phyloP scores from a whole-genome alignment of 352 stramenopile genomes.

The Pilasporangium apinafurcum region DNA sequence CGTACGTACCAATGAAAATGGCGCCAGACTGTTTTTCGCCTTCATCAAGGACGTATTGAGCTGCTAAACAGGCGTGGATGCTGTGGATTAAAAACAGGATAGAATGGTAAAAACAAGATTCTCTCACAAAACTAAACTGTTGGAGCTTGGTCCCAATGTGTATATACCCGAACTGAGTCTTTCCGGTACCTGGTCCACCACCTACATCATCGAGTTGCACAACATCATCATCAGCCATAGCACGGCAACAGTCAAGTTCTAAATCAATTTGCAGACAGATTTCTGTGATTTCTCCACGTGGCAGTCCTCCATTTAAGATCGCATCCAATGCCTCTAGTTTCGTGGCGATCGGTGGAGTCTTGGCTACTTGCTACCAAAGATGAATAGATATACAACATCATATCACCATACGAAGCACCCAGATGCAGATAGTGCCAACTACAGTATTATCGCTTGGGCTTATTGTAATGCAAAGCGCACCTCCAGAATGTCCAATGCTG shows the following conservation, averaged over 20 bases:
- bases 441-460: too few species aligned
- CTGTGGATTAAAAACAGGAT: conserved; percentile 10
- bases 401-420: too few species aligned
- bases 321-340: conserved; percentile 39
- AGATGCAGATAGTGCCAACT: too few species aligned
- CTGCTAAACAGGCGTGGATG: conserved; percentile 62
- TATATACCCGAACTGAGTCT: conserved; percentile 70
- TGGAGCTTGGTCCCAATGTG: background rate
- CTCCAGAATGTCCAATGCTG: conserved; percentile 39
- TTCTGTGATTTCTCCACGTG: conserved; percentile 68
- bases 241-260: background rate
- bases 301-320: conserved; percentile 57
- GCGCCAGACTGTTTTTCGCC: conserved; percentile 12
- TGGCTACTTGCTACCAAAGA: conserved; percentile 18
- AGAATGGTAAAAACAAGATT: background rate
- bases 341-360: conserved; percentile 27
- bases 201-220: too few species aligned
- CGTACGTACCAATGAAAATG: conserved; percentile 55
- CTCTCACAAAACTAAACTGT: background rate
- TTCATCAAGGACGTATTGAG: conserved; percentile 24
- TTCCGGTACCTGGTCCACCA: conserved; percentile 59
- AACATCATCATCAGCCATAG: background rate
- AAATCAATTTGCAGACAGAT: conserved; percentile 37
- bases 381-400: background rate
- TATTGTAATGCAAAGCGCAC: too few species aligned